Evolutionary conservation across 2,329 filamentous ascomycete genomes (phyloP), one percentile per base, ranked within the genome.

Genomic region (Neopestalotiopsis clavispora): DNA sequence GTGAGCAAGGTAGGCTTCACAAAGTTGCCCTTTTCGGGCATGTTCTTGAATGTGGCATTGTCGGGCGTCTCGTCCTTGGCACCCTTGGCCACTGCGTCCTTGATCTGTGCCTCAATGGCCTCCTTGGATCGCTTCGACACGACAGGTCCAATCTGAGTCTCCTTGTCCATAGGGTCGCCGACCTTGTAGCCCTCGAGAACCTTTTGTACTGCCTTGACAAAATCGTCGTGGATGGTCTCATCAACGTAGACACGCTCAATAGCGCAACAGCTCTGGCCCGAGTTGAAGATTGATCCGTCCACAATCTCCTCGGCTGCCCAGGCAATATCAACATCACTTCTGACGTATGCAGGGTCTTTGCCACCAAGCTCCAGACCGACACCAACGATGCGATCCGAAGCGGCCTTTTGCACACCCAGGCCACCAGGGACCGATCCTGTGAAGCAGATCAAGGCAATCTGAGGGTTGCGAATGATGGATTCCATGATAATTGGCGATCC

Each of bases 221-320:
- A 98, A 13, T 88, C 83, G 75, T 97, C 94, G 79, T 98, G 90
- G 64, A 98, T 89, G 74, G 89, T 90, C 77, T 93, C 92, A 75
- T 96, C 90, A 4, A 98, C 95, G 76, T 98, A 98, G 23, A 98
- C 90, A 42, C 95, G 88, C 83, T 98, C 95, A 67, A 98, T 86
- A 30, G 94, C 93, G 82, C 95, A 98, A 85, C 95, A 98, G 79
- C 94, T 97, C 84, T 98, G 95, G n/a, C 95, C 95, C 65, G 95
- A 97, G 84, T 98, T 98, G 86, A 98, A 98, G 68, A 98, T 86
- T n/a, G 94, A 91, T 23, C 95, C 95, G 75, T 98, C 95, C 14
- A 98, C 94, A 75, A 98, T 96, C 81, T 98, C 94, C 74, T 93
- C 94, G 0, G 95, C 95, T 0, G 92, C 95, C 95, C 95, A 98